Conservation (phyloP, 2,329 filamentous ascomycete genomes). For the Clarireedia paspali region DNA sequence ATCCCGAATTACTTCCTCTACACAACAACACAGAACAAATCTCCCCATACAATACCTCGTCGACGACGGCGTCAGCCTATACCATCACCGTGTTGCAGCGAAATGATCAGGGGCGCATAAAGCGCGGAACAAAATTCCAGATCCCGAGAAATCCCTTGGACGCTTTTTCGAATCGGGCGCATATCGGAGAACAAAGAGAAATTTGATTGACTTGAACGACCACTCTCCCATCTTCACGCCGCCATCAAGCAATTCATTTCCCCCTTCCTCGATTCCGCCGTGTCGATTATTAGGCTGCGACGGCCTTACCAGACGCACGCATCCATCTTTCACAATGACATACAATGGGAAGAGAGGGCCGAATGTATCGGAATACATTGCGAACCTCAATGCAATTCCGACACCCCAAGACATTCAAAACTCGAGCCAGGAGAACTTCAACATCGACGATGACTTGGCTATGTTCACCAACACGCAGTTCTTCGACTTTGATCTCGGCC, state of each 20-base stretch:
- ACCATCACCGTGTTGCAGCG: too few relatives aligned
- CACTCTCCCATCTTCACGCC: background rate
- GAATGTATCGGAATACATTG: constrained; percentile 85
- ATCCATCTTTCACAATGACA: constrained; percentile 50
- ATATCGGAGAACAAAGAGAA: constrained; percentile 6
- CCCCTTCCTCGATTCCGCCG: background rate
- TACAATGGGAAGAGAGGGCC: constrained; percentile 71
- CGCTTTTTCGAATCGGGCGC: background rate
- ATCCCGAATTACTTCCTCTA: background rate
- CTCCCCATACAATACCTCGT: too few relatives aligned
- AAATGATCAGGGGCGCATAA: too few relatives aligned
- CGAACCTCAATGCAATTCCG: constrained; percentile 69
- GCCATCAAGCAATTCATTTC: background rate
- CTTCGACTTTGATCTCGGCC: constrained; percentile 67
- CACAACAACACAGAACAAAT: background rate
- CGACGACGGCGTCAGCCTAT: too few relatives aligned
- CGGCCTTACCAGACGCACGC: background rate
- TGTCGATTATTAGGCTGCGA: background rate
- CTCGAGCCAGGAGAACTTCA: constrained; percentile 44
- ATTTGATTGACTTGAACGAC: background rate
- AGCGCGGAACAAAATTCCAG: background rate
- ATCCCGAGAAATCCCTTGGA: background rate
- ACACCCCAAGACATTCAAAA: constrained; percentile 53
- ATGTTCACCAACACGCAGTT: constrained; percentile 80
- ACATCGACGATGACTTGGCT: constrained; percentile 63